Evolutionary conservation across 768 basidiomycete genomes (phyloP), one percentile per base, ranked within the genome.

Genomic region (Dioszegia aurantiaca): DNA sequence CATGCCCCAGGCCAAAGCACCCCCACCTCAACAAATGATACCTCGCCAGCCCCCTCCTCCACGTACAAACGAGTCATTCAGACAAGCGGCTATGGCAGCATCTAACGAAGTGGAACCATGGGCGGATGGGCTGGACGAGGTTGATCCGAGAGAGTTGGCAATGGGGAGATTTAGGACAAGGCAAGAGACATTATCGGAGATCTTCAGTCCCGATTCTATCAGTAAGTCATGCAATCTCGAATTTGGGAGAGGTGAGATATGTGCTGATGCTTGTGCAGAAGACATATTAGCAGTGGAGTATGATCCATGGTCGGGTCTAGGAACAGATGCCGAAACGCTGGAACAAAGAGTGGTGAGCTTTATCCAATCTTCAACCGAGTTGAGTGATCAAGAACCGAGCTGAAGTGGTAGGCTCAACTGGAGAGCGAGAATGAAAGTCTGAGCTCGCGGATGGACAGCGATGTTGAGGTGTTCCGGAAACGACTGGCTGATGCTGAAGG

Each of bases 261-360:
- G 23, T 8, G 45, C 46, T 60, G 33, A 51, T 47, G 21, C 26
- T 31, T 24, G 10, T 43, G 21, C 55, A 72, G 70, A 72, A 49
- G 56, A 69, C 39, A 72, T 72, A 37, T 54, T 56, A 33, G 52
- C 11, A 51, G 47, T 16, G 41, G 33, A 27, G 56, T 59, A 49
- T 23, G 70, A 72, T 42, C 63, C 70, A 19, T 72, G 70, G 70
- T 52, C 53, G 36, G 68, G 66, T 17, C 41, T 72, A 28, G 70
- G 70, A 14, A 60, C 62, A 51, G 64, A 64, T 39, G 61, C 58
- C 2, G 70, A 69, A 46, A 64, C 60, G 0, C 52, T 72, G 21
- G 70, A 72, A 45, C 60, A 64, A n/a, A 69, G 68, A 59, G 68
- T 72, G 55, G 70, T 72, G 40, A 8, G 19, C n/a, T n/a, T n/a